Evolutionary conservation across 2,329 filamentous ascomycete species (phyloP).

Genomic region (Tolypocladium nubicola): DNA sequence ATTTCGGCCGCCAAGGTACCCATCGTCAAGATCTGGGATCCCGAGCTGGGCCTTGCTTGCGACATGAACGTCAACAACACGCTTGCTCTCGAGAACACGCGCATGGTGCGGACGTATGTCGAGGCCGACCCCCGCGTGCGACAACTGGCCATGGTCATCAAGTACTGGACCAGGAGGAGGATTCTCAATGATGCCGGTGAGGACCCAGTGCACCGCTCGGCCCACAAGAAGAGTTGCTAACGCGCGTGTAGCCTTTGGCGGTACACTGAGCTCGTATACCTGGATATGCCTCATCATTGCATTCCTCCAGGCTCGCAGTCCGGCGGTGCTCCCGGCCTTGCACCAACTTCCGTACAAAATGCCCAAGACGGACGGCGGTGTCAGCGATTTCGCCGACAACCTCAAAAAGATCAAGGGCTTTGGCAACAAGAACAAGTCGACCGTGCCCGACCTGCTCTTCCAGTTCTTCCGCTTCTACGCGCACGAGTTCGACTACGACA

Average conservation of each 20-base stretch:
- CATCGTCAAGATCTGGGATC: conserved; percentile 98
- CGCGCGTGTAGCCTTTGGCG: conserved; percentile 60
- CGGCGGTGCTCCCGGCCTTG: conserved; percentile 74
- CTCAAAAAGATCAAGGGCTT: conserved; percentile 62
- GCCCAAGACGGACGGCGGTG: conserved; percentile 50
- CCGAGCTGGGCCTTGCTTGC: conserved; percentile 76
- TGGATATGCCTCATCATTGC: conserved; percentile 99
- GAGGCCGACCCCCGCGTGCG: conserved; percentile 85
- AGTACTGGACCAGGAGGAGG: conserved; percentile 89
- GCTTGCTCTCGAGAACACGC: conserved; percentile 85
- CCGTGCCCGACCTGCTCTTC: conserved; percentile 78
- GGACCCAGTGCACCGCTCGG: conserved; percentile 14
- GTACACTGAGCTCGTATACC: conserved; percentile 93
- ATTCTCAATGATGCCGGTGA: conserved; percentile 93
- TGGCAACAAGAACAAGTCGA: conserved; percentile 71
- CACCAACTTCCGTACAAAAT: conserved; percentile 51
- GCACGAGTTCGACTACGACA: conserved; percentile 85
- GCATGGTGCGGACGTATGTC: conserved; percentile 96
- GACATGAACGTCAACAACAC: conserved; percentile 99
- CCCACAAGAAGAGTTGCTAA: conserved; percentile 7
- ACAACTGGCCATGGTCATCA: conserved; percentile 90
- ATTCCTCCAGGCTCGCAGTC: conserved; percentile 79
- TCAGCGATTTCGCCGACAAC: conserved; percentile 80
- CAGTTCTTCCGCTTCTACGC: conserved; percentile 93
- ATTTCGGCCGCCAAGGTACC: conserved; percentile 92